Evolutionary conservation across 2,329 filamentous ascomycete genomes (phyloP).

Genomic region (Domatiomyces catenatus): DNA sequence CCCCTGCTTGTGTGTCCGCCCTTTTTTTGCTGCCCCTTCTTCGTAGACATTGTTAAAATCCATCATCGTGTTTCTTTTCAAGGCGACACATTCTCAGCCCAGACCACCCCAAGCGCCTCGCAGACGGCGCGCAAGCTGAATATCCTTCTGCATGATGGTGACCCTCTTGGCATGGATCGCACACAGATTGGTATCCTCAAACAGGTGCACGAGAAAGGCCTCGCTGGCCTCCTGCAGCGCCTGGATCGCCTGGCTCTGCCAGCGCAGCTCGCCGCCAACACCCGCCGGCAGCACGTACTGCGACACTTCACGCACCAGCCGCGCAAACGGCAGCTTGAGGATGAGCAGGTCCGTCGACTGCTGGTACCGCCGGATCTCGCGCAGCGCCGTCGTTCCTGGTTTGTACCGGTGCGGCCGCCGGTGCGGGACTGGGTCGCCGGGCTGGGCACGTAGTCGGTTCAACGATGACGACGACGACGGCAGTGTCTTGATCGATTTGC

Average conservation of each 20-base stretch:
- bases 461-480: background rate
- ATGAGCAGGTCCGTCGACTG: conserved; percentile 77
- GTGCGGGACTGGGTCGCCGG: conserved; percentile 57
- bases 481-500: conserved; percentile 21
- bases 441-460: conserved; percentile 26
- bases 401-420: conserved; percentile 48
- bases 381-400: conserved; percentile 71
- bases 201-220: conserved; percentile 89
- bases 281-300: conserved; percentile 43
- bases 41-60: too few species aligned
- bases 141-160: conserved; percentile 96
- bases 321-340: conserved; percentile 38
- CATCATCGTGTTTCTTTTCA: too few species aligned
- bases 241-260: conserved; percentile 90
- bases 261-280: conserved; percentile 57
- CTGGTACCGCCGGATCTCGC: conserved; percentile 85
- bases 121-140: conserved; percentile 75
- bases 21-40: too few species aligned
- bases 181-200: conserved; percentile 90
- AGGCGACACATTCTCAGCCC: conserved; percentile 33
- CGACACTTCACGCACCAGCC: conserved; percentile 37
- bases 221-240: conserved; percentile 93
- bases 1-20: too few species aligned
- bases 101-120: conserved; percentile 61
- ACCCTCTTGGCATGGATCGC: conserved; percentile 94